phyloP scores from a whole-genome alignment of 768 basidiomycete genomes.

The Lactifluus rugatus region DNA sequence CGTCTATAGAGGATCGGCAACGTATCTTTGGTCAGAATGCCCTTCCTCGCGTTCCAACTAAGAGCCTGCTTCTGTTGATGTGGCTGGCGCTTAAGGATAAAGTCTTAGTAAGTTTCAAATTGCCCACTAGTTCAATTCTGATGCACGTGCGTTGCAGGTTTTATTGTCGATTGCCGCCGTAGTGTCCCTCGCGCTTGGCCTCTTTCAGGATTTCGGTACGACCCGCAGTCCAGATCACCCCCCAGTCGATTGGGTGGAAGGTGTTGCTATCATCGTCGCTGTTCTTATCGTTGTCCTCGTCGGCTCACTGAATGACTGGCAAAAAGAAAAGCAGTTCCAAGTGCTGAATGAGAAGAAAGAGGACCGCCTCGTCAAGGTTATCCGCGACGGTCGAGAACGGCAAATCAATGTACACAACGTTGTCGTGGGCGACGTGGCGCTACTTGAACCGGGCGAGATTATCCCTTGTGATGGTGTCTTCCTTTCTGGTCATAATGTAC shows the following conservation, averaged over 20 bases:
- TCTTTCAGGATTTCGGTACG: constrained; percentile 88
- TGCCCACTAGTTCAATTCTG: constrained; percentile 18
- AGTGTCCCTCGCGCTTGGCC: constrained; percentile 84
- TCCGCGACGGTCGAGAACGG: constrained; percentile 24
- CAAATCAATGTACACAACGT: constrained; percentile 51
- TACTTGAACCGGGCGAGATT: constrained; percentile 92
- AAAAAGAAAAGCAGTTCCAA: constrained; percentile 95
- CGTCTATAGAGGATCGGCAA: constrained; percentile 34
- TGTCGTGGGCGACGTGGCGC: constrained; percentile 86
- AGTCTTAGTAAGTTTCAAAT: constrained; percentile 38
- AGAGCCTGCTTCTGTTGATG: constrained; percentile 44
- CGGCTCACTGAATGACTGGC: constrained; percentile 95
- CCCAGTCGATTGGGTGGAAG: constrained; percentile 96
- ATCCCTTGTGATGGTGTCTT: constrained; percentile 95
- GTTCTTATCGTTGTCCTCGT: constrained; percentile 75
- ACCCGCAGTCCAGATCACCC: constrained; percentile 49
- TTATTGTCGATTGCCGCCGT: constrained; percentile 87
- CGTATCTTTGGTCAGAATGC: constrained; percentile 45
- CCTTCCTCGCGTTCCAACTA: constrained; percentile 38
- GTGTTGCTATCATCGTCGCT: constrained; percentile 71
- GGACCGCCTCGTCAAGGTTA: constrained; percentile 78
- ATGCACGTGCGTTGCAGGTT: constrained; percentile 48
- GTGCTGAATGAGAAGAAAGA: constrained; percentile 91
- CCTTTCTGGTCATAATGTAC: constrained; percentile 84
- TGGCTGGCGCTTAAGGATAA: constrained; percentile 58